These are phyloP conservation scores for Ceraceosorus guamensis DNA, from an alignment of 1,284 basidiomycete species.

Conservation along the genomic window DNA sequence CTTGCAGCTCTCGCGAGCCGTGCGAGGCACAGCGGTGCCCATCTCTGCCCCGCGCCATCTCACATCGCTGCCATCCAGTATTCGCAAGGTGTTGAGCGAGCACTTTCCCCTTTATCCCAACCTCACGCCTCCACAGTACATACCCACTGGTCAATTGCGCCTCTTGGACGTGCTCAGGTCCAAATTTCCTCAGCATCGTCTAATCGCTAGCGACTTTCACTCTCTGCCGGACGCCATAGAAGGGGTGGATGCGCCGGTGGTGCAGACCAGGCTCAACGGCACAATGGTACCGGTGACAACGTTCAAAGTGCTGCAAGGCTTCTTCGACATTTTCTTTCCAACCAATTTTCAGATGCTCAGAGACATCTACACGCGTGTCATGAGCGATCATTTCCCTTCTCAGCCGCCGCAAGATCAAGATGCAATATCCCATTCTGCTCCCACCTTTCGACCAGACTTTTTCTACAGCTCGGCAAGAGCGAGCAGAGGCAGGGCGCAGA, in stretches of 20 bases:
- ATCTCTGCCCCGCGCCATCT: constrained; percentile 54
- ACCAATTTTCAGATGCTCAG: constrained; percentile 74
- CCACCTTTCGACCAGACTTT: neutral
- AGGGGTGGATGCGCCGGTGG: constrained; percentile 84
- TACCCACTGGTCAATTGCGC: constrained; percentile 83
- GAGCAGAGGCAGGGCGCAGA: neutral
- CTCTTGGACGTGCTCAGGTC: constrained; percentile 75
- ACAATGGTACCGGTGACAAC: constrained; percentile 75
- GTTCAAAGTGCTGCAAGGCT: constrained; percentile 86
- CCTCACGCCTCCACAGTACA: constrained; percentile 77
- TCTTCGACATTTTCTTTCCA: constrained; percentile 99
- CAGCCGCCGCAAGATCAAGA: too few relatives aligned
- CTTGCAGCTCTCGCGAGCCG: constrained; percentile 29
- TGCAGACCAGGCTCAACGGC: constrained; percentile 82
- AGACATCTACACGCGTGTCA: constrained; percentile 25
- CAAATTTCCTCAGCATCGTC: constrained; percentile 80
- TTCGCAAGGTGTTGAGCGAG: constrained; percentile 17
- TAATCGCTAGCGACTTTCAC: constrained; percentile 87
- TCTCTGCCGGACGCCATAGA: constrained; percentile 74
- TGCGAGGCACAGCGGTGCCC: constrained; percentile 2
- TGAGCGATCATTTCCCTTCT: too few relatives aligned
- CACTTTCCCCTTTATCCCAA: constrained; percentile 69
- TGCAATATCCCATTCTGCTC: too few relatives aligned
- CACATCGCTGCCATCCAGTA: constrained; percentile 56
- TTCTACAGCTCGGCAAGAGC: neutral